Evolutionary conservation across 139 green algal genomes (phyloP).

Genomic region (Picochlorum sp.): DNA sequence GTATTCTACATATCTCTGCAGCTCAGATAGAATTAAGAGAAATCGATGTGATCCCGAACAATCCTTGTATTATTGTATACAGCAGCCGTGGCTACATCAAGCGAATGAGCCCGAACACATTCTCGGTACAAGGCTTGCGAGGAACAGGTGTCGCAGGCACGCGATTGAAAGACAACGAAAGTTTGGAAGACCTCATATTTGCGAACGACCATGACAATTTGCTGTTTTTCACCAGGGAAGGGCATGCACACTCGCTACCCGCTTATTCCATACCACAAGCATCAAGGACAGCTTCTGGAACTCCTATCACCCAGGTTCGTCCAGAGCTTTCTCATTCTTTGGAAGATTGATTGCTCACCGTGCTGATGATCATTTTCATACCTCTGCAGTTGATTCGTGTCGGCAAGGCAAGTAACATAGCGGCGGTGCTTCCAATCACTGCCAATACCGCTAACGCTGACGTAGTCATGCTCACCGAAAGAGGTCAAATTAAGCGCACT

Average conservation of each 20-base stretch:
- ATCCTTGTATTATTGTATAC: constrained; percentile 53
- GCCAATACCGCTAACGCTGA: background rate
- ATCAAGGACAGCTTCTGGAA: constrained; percentile 44
- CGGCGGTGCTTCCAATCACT: constrained; percentile 15
- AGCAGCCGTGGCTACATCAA: constrained; percentile 79
- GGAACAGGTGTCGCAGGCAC: constrained; percentile 29
- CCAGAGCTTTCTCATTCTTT: background rate
- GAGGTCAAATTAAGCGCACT: constrained; percentile 58
- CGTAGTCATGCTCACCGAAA: constrained; percentile 54
- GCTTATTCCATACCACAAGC: constrained; percentile 64
- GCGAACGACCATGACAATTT: constrained; percentile 63
- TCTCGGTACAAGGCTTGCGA: constrained; percentile 39
- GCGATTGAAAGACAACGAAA: constrained; percentile 52
- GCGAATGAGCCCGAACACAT: constrained; percentile 58
- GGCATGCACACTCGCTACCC: constrained; percentile 43
- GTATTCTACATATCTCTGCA: constrained; percentile 1
- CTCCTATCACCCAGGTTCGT: constrained; percentile 33
- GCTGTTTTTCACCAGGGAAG: constrained; percentile 66
- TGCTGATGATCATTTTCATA: background rate
- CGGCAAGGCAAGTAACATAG: constrained; percentile 28
- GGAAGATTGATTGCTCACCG: background rate
- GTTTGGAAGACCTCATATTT: constrained; percentile 51
- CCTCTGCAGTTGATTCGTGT: constrained; percentile 49
- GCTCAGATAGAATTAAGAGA: constrained; percentile 13
- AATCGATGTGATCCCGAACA: constrained; percentile 60